A percentile compares a stretch with the other conserved stretches of the same genome.
phyloP scores from a whole-genome alignment of 768 basidiomycete species.

The Amanita fuliginea region DNA sequence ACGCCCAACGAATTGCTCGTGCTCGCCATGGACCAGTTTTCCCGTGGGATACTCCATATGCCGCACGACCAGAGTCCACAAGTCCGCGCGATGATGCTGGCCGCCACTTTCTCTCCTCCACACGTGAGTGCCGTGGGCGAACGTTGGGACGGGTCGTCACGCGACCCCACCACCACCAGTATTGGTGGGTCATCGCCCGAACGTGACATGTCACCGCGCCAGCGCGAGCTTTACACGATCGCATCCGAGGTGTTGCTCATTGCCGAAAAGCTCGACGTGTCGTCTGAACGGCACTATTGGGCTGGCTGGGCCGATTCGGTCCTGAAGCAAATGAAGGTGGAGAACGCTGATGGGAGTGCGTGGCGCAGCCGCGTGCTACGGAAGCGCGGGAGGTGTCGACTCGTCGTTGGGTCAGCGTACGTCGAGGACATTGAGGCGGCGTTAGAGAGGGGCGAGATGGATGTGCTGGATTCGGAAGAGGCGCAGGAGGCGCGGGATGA shows the following conservation, averaged over 20 bases:
- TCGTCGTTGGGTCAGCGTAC: constrained; percentile 43
- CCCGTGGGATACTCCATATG: constrained; percentile 62
- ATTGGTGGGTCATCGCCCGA: not conserved
- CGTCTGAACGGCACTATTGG: constrained; percentile 42
- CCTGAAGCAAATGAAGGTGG: constrained; percentile 54
- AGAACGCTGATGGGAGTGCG: constrained; percentile 43
- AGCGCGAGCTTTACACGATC: constrained; percentile 50
- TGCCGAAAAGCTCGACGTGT: constrained; percentile 39
- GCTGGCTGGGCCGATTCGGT: constrained; percentile 51
- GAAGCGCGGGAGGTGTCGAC: constrained; percentile 43
- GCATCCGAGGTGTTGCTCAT: constrained; percentile 50
- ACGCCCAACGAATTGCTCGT: constrained; percentile 41
- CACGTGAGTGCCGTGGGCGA: too few species aligned
- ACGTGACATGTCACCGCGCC: constrained; percentile 31
- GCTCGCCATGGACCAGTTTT: constrained; percentile 60
- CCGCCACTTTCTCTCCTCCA: too few species aligned
- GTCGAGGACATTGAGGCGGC: constrained; percentile 46
- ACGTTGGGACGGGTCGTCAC: too few species aligned
- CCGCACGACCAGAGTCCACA: constrained; percentile 28
- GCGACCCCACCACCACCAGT: too few species aligned
- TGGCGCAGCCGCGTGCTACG: constrained; percentile 35
- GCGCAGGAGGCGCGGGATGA: constrained; percentile 47
- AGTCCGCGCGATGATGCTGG: not conserved
- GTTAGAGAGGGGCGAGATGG: constrained; percentile 31
- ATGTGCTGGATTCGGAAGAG: constrained; percentile 31